phyloP scores from a whole-genome alignment of 495 filamentous ascomycete species.

The Corynascus novoguineensis region DNA sequence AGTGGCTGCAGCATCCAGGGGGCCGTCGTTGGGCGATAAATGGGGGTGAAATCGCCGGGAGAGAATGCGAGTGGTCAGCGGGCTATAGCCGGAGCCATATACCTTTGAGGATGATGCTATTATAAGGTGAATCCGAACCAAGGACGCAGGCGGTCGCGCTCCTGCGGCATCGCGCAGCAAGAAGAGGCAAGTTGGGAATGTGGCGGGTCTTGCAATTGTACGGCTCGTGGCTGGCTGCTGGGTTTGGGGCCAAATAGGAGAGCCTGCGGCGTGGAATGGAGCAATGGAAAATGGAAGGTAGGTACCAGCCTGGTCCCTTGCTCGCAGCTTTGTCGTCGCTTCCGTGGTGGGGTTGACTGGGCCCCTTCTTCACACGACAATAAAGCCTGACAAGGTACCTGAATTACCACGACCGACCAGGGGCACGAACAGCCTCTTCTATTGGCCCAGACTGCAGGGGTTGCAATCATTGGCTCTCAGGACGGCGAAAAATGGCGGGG shows the following conservation, averaged over 20 bases:
- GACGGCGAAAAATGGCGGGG: not conserved
- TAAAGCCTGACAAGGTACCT: too few relatives aligned
- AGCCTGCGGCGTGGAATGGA: too few relatives aligned
- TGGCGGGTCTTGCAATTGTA: not conserved
- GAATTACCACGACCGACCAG: constrained; percentile 13
- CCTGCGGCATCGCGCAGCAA: constrained; percentile 21
- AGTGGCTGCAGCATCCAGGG: not conserved
- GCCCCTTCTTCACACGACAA: constrained; percentile 18
- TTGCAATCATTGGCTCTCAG: not conserved
- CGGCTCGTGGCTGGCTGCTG: constrained; percentile 9
- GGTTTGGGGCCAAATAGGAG: constrained; percentile 9
- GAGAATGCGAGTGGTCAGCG: not conserved
- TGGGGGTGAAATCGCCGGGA: not conserved
- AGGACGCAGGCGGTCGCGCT: not conserved
- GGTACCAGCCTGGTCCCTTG: constrained; percentile 21
- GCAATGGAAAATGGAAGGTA: too few relatives aligned
- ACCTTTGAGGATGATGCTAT: constrained; percentile 20
- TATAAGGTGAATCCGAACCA: not conserved
- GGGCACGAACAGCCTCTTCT: constrained; percentile 15
- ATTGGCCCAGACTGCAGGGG: constrained; percentile 11
- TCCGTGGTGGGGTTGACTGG: constrained; percentile 24
- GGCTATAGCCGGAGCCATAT: constrained; percentile 19
- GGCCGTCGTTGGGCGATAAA: constrained; percentile 2
- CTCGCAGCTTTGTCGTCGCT: constrained; percentile 17
- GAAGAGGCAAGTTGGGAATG: not conserved